Evolutionary conservation across 768 basidiomycete genomes (phyloP).

Genomic region (Ephemerocybe angulata): DNA sequence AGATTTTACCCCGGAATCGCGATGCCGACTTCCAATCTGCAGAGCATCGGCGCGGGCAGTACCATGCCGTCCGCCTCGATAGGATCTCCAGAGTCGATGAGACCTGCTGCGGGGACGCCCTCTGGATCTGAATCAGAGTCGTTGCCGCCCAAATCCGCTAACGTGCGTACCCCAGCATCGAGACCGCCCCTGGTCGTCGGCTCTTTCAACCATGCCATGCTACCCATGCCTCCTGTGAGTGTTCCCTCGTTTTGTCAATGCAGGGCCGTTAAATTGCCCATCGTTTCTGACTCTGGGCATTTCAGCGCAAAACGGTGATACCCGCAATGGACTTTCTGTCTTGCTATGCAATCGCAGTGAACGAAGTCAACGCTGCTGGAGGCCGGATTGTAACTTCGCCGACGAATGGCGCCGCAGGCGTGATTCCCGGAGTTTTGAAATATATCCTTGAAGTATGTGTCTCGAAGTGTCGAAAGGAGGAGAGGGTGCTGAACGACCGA

Average conservation of each 20-base stretch:
- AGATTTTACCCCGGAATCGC: conserved; percentile 51
- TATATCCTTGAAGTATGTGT: conserved; percentile 72
- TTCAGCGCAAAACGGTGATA: conserved; percentile 77
- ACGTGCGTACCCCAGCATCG: no score
- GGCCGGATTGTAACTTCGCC: conserved; percentile 94
- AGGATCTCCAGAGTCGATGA: conserved; percentile 9
- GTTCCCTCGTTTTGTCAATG: conserved; percentile 1
- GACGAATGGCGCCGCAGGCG: conserved; percentile 90
- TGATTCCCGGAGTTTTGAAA: conserved; percentile 90
- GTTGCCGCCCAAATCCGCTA: no score
- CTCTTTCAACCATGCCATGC: conserved; percentile 71
- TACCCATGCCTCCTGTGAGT: conserved; percentile 80
- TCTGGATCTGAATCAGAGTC: no score
- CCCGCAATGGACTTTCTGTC: conserved; percentile 92
- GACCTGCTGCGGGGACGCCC: no score
- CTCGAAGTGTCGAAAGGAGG: not conserved
- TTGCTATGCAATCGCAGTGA: conserved; percentile 92
- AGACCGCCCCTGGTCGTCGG: conserved; percentile 51
- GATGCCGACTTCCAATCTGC: conserved; percentile 27
- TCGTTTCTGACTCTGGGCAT: not conserved
- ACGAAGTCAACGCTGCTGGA: conserved; percentile 91
- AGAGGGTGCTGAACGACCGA: conserved; percentile 7
- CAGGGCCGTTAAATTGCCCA: no score
- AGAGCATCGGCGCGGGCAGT: conserved; percentile 28
- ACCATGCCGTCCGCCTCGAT: conserved; percentile 17